Evolutionary conservation across 2,329 filamentous ascomycete species (phyloP).

Genomic region (Penicillium sp.): DNA sequence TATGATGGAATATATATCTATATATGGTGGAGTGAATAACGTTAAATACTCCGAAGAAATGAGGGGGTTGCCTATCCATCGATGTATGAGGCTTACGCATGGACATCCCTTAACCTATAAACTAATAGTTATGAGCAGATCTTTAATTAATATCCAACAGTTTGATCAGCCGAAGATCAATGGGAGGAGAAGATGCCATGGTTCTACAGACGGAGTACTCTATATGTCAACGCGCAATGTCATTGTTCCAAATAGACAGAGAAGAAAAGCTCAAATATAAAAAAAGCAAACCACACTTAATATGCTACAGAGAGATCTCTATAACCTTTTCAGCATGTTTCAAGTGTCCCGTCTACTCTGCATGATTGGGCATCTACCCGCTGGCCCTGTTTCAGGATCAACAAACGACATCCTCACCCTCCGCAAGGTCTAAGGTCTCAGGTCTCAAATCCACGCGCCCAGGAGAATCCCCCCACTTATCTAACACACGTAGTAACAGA

Average conservation of each 20-base stretch:
- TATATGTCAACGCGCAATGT: neutral
- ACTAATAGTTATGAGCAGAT: neutral
- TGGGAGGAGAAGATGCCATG: neutral
- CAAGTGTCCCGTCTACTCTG: constrained; percentile 4
- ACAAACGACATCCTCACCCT: constrained; percentile 1
- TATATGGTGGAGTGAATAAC: neutral
- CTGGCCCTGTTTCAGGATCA: constrained; percentile 20
- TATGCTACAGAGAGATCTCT: neutral
- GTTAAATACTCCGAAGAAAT: neutral
- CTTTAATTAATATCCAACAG: neutral
- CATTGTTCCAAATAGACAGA: neutral
- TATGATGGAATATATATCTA: neutral
- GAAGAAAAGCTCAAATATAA: neutral
- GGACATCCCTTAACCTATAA: neutral
- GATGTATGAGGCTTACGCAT: neutral
- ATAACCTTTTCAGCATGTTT: constrained; percentile 7
- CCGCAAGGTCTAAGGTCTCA: neutral
- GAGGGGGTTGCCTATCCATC: neutral
- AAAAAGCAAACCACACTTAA: neutral
- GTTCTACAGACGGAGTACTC: neutral
- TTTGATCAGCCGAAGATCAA: constrained; percentile 1
- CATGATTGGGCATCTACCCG: constrained; percentile 20
- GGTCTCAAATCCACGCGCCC: constrained; percentile 16
- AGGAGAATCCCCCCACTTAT: constrained; percentile 11
- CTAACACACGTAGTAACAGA: constrained; percentile 17